These are phyloP conservation scores for Ophiostoma quercus DNA, from an alignment of 2,329 filamentous ascomycete genomes.

Conservation along the genomic window DNA sequence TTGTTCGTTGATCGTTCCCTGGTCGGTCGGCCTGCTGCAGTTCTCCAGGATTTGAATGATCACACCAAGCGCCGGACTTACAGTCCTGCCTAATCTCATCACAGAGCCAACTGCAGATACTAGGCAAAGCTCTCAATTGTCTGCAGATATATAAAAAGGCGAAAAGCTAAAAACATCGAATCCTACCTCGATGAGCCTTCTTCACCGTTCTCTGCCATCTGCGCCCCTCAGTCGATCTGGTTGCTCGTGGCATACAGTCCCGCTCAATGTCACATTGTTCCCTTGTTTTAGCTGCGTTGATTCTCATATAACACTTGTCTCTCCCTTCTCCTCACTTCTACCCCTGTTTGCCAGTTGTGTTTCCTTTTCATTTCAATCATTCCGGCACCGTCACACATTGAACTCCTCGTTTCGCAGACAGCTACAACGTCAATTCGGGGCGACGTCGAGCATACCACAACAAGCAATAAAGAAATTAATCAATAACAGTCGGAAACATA, in stretches of 20 bases:
- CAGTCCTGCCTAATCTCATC: background rate
- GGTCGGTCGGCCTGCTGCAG: too few species aligned
- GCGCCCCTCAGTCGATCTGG: background rate
- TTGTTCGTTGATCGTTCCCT: background rate
- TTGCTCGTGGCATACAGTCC: background rate
- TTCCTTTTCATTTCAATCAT: background rate
- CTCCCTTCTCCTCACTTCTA: background rate
- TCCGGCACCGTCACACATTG: background rate
- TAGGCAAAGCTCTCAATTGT: background rate
- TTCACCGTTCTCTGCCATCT: background rate
- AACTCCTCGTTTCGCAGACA: background rate
- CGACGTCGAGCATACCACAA: background rate
- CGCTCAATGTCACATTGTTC: background rate
- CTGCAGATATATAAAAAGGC: background rate
- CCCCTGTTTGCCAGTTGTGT: background rate
- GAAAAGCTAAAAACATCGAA: background rate
- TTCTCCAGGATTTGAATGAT: too few species aligned
- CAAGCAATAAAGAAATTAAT: background rate
- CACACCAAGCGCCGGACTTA: background rate
- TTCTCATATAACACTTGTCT: slow-evolving; percentile 9
- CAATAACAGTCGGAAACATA: background rate
- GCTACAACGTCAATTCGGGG: background rate
- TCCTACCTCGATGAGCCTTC: background rate
- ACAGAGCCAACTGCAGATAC: background rate
- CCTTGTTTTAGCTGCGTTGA: background rate